Conservation (phyloP, 495 filamentous ascomycete genomes). For the Penicillium crystallinum region DNA sequence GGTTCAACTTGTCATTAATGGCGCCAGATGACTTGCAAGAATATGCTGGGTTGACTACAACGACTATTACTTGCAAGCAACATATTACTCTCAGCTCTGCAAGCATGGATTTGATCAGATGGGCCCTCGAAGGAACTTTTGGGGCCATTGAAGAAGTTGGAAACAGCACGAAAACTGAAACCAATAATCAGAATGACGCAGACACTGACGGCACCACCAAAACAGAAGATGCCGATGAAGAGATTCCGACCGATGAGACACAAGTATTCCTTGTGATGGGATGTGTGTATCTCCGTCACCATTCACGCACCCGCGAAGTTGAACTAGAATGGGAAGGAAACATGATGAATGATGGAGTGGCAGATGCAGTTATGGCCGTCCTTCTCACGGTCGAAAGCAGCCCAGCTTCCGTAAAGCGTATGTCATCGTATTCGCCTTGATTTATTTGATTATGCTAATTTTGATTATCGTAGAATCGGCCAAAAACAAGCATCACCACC, state of each 20-base stretch:
- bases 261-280: constrained; percentile 82
- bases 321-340: constrained; percentile 97
- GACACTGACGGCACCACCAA: constrained; percentile 32
- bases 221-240: constrained; percentile 47
- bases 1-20: constrained; percentile 95
- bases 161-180: constrained; percentile 32
- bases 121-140: constrained; percentile 92
- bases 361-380: constrained; percentile 90
- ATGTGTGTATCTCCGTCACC: constrained; percentile 69
- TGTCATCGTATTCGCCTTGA: constrained; percentile 15
- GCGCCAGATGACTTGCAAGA: constrained; percentile 91
- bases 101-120: constrained; percentile 83
- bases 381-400: constrained; percentile 85
- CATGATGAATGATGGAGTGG: constrained; percentile 94
- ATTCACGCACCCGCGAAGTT: constrained; percentile 62
- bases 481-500: constrained; percentile 50
- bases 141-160: constrained; percentile 71
- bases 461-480: constrained; percentile 43
- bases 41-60: constrained; percentile 91
- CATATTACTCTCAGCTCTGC: constrained; percentile 78
- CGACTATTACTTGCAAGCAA: constrained; percentile 87
- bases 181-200: constrained; percentile 23
- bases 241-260: constrained; percentile 37
- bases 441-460: constrained; percentile 9
- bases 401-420: constrained; percentile 91